phyloP scores from a whole-genome alignment of 345 rosid genomes.

The Cardamine resedifolia region DNA sequence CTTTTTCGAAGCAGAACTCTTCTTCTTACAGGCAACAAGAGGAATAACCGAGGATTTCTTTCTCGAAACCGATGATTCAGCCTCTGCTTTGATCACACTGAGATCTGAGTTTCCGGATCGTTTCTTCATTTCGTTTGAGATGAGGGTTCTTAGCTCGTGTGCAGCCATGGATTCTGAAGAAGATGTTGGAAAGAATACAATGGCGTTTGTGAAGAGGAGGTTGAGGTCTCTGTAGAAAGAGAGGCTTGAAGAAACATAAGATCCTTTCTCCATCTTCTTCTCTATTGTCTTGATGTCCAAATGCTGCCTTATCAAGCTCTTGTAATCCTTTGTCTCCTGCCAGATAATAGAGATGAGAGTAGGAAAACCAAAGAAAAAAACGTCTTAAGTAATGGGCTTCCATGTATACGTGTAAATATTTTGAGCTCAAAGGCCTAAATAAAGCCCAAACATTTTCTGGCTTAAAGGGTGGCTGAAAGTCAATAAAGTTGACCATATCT shows the following conservation, averaged over 20 bases:
- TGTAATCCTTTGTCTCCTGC: constrained; percentile 52
- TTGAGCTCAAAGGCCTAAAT: neutral
- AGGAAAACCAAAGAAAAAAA: neutral
- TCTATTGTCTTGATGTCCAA: constrained; percentile 61
- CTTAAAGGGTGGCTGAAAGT: constrained; percentile 12
- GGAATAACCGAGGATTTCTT: constrained; percentile 50
- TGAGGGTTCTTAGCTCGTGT: constrained; percentile 46
- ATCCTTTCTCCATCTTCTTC: constrained; percentile 48
- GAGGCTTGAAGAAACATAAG: constrained; percentile 44
- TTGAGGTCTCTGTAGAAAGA: constrained; percentile 60
- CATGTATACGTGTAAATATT: neutral
- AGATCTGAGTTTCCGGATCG: constrained; percentile 20
- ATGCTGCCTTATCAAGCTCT: constrained; percentile 51
- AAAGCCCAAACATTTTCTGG: constrained; percentile 15
- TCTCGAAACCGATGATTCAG: constrained; percentile 39
- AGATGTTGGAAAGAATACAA: constrained; percentile 56
- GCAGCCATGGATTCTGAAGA: constrained; percentile 55
- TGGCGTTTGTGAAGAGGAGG: constrained; percentile 68
- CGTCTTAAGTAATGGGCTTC: neutral
- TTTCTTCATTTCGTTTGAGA: constrained; percentile 43
- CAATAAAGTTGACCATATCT: constrained; percentile 37
- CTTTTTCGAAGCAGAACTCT: constrained; percentile 47
- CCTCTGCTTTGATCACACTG: constrained; percentile 22
- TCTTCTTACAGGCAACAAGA: constrained; percentile 57
- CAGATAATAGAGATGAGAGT: neutral